A percentile compares a stretch with the other conserved stretches of the same genome.
Evolutionary conservation across 75 land plant species (phyloP).

Genomic region (Picea glauca): DNA sequence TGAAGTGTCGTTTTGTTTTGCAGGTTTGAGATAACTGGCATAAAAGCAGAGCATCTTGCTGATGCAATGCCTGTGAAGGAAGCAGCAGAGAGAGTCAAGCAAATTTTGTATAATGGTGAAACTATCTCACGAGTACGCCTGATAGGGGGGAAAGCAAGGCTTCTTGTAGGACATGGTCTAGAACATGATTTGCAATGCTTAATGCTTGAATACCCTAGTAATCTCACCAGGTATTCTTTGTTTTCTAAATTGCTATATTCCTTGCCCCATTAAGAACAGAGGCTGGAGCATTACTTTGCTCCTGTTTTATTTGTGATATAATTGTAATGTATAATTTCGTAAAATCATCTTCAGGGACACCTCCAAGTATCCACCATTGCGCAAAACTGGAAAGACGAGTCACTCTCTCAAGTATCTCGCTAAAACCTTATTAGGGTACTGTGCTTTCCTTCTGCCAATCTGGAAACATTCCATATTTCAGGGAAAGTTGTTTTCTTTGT

Average conservation of each 20-base stretch:
- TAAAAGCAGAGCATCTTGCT: conserved; percentile 24
- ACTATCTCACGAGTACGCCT: conserved; percentile 3
- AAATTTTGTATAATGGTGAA: conserved; percentile 24
- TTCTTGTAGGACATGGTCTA: conserved; percentile 38
- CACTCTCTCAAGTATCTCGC: conserved; percentile 86
- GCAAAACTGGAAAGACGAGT: conserved; percentile 86
- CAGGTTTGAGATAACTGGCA: conserved; percentile 37
- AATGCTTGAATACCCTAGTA: conserved; percentile 24
- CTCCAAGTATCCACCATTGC: conserved; percentile 76
- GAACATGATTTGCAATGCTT: conserved; percentile 40
- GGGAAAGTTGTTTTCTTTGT: neutral
- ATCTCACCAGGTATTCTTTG: conserved; percentile 26
- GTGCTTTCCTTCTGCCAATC: neutral
- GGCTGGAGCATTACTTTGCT: neutral
- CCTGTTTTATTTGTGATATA: neutral
- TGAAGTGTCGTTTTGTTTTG: neutral
- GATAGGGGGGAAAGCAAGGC: conserved; percentile 10
- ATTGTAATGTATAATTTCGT: neutral
- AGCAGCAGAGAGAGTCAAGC: conserved; percentile 16
- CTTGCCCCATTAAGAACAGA: neutral
- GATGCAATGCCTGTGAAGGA: conserved; percentile 27
- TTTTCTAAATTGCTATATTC: neutral
- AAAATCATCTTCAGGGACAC: conserved; percentile 62
- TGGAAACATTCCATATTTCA: neutral
- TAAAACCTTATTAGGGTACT: conserved; percentile 76